phyloP scores from a whole-genome alignment of 1,284 basidiomycete genomes.

The Ustilago hordei region DNA sequence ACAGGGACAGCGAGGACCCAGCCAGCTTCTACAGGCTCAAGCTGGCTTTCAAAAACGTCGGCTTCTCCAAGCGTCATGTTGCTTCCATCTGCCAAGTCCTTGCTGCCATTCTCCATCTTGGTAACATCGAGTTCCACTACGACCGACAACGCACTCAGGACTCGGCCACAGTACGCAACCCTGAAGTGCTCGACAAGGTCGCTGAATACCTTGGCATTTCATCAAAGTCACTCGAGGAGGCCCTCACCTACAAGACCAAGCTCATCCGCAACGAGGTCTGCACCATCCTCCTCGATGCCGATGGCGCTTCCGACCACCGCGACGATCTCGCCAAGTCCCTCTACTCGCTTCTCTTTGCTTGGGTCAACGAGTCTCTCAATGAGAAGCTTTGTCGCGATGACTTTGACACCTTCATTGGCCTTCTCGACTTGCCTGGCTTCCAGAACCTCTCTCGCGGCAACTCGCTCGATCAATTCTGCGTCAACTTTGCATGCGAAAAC shows the following conservation, averaged over 20 bases:
- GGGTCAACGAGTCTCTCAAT: conserved; percentile 97
- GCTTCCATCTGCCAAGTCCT: conserved; percentile 94
- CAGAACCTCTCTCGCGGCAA: conserved; percentile 77
- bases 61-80: conserved; percentile 90
- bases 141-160: conserved; percentile 64
- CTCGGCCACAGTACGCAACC: conserved; percentile 62
- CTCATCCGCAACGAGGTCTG: conserved; percentile 93
- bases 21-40: conserved; percentile 90
- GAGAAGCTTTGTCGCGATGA: conserved; percentile 76
- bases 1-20: conserved; percentile 73
- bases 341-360: conserved; percentile 93
- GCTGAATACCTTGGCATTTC: conserved; percentile 91
- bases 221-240: conserved; percentile 80
- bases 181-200: conserved; percentile 81
- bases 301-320: conserved; percentile 89
- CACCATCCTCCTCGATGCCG: conserved; percentile 93
- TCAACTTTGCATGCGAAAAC: conserved; percentile 95
- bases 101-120: conserved; percentile 93
- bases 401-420: conserved; percentile 83
- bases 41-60: conserved; percentile 89
- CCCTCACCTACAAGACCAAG: conserved; percentile 90
- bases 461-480: conserved; percentile 93
- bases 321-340: conserved; percentile 93
- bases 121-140: conserved; percentile 87
- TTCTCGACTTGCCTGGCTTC: conserved; percentile 94